A percentile compares a stretch with the other conserved stretches of the same genome.
Conservation (phyloP, 768 basidiomycete genomes). For the Mycena alexandri region DNA sequence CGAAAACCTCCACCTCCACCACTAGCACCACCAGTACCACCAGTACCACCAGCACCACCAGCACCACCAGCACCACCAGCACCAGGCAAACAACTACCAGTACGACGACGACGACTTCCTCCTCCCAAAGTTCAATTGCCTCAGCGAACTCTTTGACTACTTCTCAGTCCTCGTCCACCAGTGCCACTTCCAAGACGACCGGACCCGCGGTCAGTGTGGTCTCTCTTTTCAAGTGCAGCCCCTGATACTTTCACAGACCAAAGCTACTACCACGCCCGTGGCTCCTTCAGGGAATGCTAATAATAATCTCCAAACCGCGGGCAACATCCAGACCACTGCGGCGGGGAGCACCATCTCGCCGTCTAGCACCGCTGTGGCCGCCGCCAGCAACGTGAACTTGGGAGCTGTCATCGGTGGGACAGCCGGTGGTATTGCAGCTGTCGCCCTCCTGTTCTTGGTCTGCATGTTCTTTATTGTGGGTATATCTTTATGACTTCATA, state of each 20-base stretch:
- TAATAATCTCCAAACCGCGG: constrained; percentile 23
- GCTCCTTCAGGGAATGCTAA: constrained; percentile 33
- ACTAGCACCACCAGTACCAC: constrained; percentile 16
- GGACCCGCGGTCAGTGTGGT: constrained; percentile 32
- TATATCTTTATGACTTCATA: neutral
- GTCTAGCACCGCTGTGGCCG: constrained; percentile 28
- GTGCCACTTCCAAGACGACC: constrained; percentile 12
- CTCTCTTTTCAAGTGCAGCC: neutral
- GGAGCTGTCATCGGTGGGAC: constrained; percentile 58
- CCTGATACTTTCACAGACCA: constrained; percentile 22
- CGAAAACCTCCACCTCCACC: neutral
- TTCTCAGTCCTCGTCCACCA: constrained; percentile 19
- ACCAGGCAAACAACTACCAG: constrained; percentile 5
- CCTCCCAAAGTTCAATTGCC: constrained; percentile 30
- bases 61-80: neutral
- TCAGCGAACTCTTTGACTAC: constrained; percentile 11
- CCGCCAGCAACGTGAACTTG: constrained; percentile 46
- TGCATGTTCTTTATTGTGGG: constrained; percentile 57
- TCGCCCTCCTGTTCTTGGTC: constrained; percentile 52
- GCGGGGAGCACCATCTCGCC: constrained; percentile 34
- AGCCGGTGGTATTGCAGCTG: constrained; percentile 55
- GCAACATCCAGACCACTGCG: constrained; percentile 40
- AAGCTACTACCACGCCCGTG: constrained; percentile 32
- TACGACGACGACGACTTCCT: constrained; percentile 27
- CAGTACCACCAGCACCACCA: constrained; percentile 7